phyloP scores from a whole-genome alignment of 352 stramenopile species.

The Phytophthora aleatoria region DNA sequence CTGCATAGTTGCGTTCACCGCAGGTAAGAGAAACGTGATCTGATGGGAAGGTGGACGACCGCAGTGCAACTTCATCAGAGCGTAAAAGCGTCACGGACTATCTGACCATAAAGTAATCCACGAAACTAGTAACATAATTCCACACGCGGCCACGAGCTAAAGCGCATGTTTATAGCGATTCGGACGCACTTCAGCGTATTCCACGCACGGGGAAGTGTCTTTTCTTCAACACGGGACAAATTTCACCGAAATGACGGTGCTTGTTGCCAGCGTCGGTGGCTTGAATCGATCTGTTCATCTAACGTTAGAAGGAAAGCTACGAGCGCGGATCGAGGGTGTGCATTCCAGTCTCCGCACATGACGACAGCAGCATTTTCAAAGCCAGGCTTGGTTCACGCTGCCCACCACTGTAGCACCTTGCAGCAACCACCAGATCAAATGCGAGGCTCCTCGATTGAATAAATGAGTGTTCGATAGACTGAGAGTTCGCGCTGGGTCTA shows the following conservation, averaged over 20 bases:
- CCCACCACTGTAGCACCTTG: conserved; percentile 54
- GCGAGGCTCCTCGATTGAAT: conserved; percentile 73
- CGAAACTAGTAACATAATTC: conserved; percentile 71
- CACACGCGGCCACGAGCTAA: conserved; percentile 55
- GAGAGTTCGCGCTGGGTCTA: conserved; percentile 30
- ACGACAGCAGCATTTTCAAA: conserved; percentile 44
- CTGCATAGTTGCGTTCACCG: conserved; percentile 3
- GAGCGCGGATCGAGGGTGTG: conserved; percentile 50
- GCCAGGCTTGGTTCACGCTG: conserved; percentile 34
- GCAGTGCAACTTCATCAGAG: conserved; percentile 63
- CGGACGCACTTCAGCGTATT: conserved; percentile 5
- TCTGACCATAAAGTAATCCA: conserved; percentile 76
- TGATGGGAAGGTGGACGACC: conserved; percentile 75
- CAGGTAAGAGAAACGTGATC: conserved; percentile 79
- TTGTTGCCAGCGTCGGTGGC: conserved; percentile 58
- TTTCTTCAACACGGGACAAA: conserved; percentile 10
- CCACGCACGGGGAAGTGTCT: not conserved
- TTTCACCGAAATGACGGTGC: conserved; percentile 59
- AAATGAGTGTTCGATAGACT: conserved; percentile 75
- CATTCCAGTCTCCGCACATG: conserved; percentile 76
- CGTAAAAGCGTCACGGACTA: conserved; percentile 56
- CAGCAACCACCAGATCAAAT: conserved; percentile 63
- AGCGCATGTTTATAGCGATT: conserved; percentile 51
- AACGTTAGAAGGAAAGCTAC: conserved; percentile 49
- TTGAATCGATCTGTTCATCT: conserved; percentile 47